Base-by-base conservation (phyloP, 371 early-diverging fungal species). In the Actinomortierella wolfii region DNA sequence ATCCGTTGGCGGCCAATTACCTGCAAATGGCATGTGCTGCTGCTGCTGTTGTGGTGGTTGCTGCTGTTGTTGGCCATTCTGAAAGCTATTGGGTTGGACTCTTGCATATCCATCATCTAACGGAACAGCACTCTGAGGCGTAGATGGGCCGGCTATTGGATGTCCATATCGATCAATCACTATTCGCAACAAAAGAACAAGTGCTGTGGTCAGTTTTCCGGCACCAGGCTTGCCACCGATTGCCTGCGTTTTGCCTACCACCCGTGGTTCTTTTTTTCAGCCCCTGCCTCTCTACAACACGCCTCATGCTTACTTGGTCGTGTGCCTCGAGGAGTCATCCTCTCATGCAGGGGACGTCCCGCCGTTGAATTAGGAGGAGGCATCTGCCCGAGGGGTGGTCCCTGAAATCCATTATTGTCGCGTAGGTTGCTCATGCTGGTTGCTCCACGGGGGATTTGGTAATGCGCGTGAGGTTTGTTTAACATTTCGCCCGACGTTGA, bases 401-500 rank as follows among this genome's bases (percentile, higher is more conserved):
- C 39, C 45, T 23, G 34, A 34, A 34, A 34, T 34, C 34, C 34
- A 34, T 34, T 34, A 28, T 59, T 57, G 49, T 71, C 73, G 14
- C 73, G 56, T 23, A 71, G 57, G 53, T 66, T 71, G 49, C 58
- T 58, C 73, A 71, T 66, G 59, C 66, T 65, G 46, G 62, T 71
- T 11, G 73, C 59, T 18, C 73, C 73, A 24, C 73, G 73, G n/a
- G 73, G 59, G 54, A 71, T 61, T 58, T 65, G 67, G 51, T 71
- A 71, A 39, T 71, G 62, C 14, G 62, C 23, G 8, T 45, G 66
- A 5, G 66, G 73, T 54, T 61, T 58, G 51, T 61, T 64, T 45
- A 55, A 56, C 73, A 71, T 71, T 61, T 71, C 73, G 23, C 73
- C 73, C 7, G 73, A 71, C 28, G 73, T 61, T 44, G 73, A 71